Evolutionary conservation across 2,329 filamentous ascomycete species (phyloP), one percentile per base, ranked within the genome.

Genomic region (Ophiostoma sp.): DNA sequence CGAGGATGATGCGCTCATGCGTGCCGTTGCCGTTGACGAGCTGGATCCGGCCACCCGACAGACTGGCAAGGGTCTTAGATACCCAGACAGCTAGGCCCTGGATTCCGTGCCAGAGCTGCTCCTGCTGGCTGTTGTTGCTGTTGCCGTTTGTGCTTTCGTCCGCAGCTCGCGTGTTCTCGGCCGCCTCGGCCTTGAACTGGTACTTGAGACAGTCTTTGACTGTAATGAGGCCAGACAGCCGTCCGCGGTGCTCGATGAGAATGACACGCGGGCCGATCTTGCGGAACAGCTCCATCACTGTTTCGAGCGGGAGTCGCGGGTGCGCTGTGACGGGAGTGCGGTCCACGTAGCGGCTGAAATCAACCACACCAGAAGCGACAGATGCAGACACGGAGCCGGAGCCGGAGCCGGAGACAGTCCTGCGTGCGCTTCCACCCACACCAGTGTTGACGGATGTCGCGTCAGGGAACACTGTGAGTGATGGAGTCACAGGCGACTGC

Each of bases 141-240:
- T 87, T 80, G 69, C 86, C 83, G 45, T 81, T 77, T 67, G 86
- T 77, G 18, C 36, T 16, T 40, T 81, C 78, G 62, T 89, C 86
- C 44, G 87, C 83, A 4, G 36, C 60, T n/a, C 69, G 70, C 36
- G 67, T 52, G 73, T 91, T 88, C 78, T 95, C 93, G 58, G 90
- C 87, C 8, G 91, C 91, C 77, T 99, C 65, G 45, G 91, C 92
- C 81, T 95, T 96, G 85, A 98, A 97, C 78, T 99, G 94, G 75
- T 96, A 98, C 77, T 95, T 96, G 68, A 99, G 81, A 73, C 95
- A 98, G 77, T 99, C 95, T 77, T 99, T 99, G 71, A 97, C 91
- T 0, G 95, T 99, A 0, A 99, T 91, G 0, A 99, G 83, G 0
- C 95, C 95, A 0, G 85, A 86, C 1, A 99, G 83, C 65, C 87